Evolutionary conservation across 2,329 filamentous ascomycete genomes (phyloP).

Genomic region (Calycina marina): DNA sequence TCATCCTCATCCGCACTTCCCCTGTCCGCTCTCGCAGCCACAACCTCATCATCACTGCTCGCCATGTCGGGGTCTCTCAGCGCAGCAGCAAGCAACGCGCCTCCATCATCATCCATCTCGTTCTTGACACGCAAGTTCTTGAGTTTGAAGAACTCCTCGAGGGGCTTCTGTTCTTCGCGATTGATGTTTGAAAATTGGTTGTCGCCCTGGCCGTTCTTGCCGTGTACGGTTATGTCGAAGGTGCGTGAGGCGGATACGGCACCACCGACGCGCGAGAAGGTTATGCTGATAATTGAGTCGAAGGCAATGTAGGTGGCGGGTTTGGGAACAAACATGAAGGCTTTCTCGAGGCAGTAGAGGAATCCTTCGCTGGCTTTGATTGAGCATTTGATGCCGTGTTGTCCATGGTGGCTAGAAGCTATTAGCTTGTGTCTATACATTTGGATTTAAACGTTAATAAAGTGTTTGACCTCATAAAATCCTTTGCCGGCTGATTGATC

Average conservation of each 20-base stretch:
- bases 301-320: constrained; percentile 94
- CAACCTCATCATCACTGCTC: constrained; percentile 63
- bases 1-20: constrained; percentile 93
- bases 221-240: constrained; percentile 87
- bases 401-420: constrained; percentile 58
- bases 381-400: constrained; percentile 96
- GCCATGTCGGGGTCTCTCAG: constrained; percentile 67
- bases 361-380: constrained; percentile 99
- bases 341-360: constrained; percentile 92
- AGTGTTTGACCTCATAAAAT: constrained; percentile 84
- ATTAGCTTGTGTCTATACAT: constrained; percentile 17
- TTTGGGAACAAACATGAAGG: constrained; percentile 98
- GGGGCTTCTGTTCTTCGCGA: constrained; percentile 85
- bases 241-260: constrained; percentile 88
- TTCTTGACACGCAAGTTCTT: constrained; percentile 96
- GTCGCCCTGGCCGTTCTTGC: constrained; percentile 77
- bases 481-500: constrained; percentile 82
- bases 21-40: constrained; percentile 55
- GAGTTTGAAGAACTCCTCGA: constrained; percentile 96
- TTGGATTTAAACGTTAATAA: constrained; percentile 21
- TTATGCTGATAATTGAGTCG: constrained; percentile 81
- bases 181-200: constrained; percentile 99
- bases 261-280: constrained; percentile 89
- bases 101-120: constrained; percentile 79
- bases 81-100: constrained; percentile 65